These are phyloP conservation scores for Phytophthora vignae DNA, from an alignment of 352 stramenopile genomes.

Conservation along the genomic window DNA sequence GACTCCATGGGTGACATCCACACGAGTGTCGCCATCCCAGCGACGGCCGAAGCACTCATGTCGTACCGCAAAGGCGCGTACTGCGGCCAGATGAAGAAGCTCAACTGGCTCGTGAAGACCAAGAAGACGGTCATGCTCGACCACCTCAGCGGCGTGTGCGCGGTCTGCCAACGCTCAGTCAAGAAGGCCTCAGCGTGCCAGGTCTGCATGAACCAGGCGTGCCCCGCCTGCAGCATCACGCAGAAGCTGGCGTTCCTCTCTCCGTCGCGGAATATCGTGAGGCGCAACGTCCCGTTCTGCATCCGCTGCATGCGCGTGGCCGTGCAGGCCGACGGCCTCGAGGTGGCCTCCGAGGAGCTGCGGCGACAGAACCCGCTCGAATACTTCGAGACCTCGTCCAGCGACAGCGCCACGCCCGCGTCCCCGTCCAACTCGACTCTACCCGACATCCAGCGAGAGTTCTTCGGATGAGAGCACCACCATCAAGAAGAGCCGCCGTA, in stretches of 20 bases:
- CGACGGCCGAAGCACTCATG: constrained; percentile 44
- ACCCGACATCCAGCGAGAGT: constrained; percentile 44
- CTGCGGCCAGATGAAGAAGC: constrained; percentile 56
- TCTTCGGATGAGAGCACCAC: constrained; percentile 35
- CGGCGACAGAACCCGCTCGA: constrained; percentile 41
- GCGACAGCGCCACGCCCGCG: constrained; percentile 23
- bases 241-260: constrained; percentile 40
- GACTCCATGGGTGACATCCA: constrained; percentile 48
- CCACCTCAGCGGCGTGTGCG: constrained; percentile 18
- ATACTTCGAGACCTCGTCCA: constrained; percentile 42
- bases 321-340: constrained; percentile 27
- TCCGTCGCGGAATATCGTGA: constrained; percentile 27
- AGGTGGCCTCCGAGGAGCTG: constrained; percentile 44
- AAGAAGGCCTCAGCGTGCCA: constrained; percentile 34
- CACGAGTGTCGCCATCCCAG: constrained; percentile 37
- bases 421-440: constrained; percentile 46
- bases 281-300: constrained; percentile 37
- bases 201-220: constrained; percentile 47
- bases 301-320: constrained; percentile 36
- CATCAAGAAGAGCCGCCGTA: not conserved
- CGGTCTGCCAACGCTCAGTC: constrained; percentile 24
- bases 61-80: constrained; percentile 46
- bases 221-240: constrained; percentile 29
- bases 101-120: constrained; percentile 47
- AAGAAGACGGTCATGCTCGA: constrained; percentile 48